A percentile compares a stretch with the other conserved stretches of the same genome.
phyloP scores from a whole-genome alignment of 441 rosid species.

The Bruguiera hainesii region DNA sequence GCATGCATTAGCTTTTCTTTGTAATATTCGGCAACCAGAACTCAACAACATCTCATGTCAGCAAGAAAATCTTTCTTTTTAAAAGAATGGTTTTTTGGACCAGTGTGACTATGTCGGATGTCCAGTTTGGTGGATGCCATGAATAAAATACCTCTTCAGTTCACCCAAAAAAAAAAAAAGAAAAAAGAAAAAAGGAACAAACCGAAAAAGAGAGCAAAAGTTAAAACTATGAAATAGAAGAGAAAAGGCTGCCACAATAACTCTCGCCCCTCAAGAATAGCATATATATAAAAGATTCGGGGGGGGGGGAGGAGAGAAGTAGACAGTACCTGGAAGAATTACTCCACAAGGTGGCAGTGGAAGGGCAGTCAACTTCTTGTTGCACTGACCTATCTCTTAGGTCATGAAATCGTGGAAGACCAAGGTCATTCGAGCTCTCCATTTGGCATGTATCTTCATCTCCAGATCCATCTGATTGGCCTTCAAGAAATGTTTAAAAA shows the following conservation, averaged over 20 bases:
- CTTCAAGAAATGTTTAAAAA: slow-evolving; percentile 16
- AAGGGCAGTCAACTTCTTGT: slow-evolving; percentile 43
- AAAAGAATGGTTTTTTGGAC: background rate
- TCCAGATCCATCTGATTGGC: slow-evolving; percentile 69
- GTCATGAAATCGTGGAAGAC: slow-evolving; percentile 30
- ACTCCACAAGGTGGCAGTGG: slow-evolving; percentile 48
- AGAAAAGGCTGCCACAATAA: slow-evolving; percentile 35
- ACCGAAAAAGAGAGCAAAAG: background rate
- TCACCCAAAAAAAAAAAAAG: background rate
- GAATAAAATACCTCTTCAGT: too few species aligned
- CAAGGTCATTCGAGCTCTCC: slow-evolving; percentile 34
- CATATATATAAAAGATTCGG: too few species aligned
- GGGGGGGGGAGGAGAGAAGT: background rate
- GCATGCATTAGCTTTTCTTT: slow-evolving; percentile 14
- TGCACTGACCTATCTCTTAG: slow-evolving; percentile 37
- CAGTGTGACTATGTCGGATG: too few species aligned
- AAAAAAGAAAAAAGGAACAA: slow-evolving; percentile 13
- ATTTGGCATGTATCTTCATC: slow-evolving; percentile 59
- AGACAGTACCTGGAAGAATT: slow-evolving; percentile 66
- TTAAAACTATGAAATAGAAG: slow-evolving; percentile 13
- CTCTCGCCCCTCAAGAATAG: slow-evolving; percentile 19
- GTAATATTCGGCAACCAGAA: slow-evolving; percentile 4
- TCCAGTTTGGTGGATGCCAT: too few species aligned
- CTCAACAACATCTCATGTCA: slow-evolving; percentile 24
- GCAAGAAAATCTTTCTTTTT: slow-evolving; percentile 16